Evolutionary conservation across 148 eudicot species (phyloP).

Genomic region (Vaccinium macrocarpon): DNA sequence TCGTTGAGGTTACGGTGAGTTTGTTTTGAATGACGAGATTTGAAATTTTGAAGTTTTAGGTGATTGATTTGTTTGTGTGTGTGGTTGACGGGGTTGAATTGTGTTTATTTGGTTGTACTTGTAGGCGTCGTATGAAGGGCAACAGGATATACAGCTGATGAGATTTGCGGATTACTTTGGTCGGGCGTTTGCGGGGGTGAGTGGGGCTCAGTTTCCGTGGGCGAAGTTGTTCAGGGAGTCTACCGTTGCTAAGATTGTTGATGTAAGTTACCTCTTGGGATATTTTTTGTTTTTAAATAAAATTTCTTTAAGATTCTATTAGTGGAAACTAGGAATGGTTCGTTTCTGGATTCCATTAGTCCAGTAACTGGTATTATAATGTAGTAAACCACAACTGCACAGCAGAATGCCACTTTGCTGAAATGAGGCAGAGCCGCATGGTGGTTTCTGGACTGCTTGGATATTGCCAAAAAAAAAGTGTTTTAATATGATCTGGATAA

Average conservation of each 20-base stretch:
- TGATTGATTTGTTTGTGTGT: slow-evolving; percentile 14
- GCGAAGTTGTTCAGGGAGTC: slow-evolving; percentile 61
- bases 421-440: background rate
- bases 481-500: background rate
- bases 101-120: slow-evolving; percentile 25
- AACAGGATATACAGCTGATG: slow-evolving; percentile 74
- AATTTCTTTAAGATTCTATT: background rate
- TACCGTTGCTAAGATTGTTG: slow-evolving; percentile 51
- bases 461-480: background rate
- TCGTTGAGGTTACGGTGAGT: slow-evolving; percentile 54
- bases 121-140: slow-evolving; percentile 55
- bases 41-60: background rate
- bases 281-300: background rate
- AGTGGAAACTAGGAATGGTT: background rate
- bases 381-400: background rate
- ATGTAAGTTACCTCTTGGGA: slow-evolving; percentile 35
- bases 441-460: background rate
- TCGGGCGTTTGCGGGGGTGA: slow-evolving; percentile 61
- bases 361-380: background rate
- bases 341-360: background rate
- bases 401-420: background rate
- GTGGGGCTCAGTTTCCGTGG: slow-evolving; percentile 76
- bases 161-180: slow-evolving; percentile 84
- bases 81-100: slow-evolving; percentile 9
- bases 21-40: background rate